Base-by-base conservation (phyloP, 768 basidiomycete species). In the Aureoboletus auriporus region DNA sequence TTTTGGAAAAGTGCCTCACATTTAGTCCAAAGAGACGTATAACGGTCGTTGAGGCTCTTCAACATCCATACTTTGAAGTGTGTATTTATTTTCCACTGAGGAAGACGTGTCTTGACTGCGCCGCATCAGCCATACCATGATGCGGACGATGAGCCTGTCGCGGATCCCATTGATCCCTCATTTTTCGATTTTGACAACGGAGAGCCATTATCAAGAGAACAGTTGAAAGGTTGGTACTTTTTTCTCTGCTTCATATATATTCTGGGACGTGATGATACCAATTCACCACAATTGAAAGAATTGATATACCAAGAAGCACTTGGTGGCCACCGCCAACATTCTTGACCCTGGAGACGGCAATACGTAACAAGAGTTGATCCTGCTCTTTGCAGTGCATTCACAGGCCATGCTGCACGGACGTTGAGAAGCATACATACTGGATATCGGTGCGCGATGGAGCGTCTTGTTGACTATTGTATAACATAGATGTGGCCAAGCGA, bases 11-110 rank as follows among this genome's bases (percentile, higher is more conserved):
- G 58, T 89, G 84, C 51, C 72, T 93, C 34, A 89, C 87, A 1
- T 93, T 93, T 64, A 87, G 80, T 51, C 95, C 95, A 8, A 87
- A 83, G 61, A 80, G 87, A 61, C 78, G 95, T 13, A 87, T 97
- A 50, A 89, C 90, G 53, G 93, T 90, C 11, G 83, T 85, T 36
- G 85, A 93, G 51, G 91, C 91, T 1, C 73, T 98, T 45, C 78
- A 79, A 52, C 95, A 98, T 69, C 91, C 93, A 0, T 96, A 96
- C 66, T 75, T 95, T 23, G 80, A 82, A 73, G 90, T 87, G 47
- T 30, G 75, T 64, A 20, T 36, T 9, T 12, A 5, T 0, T n/a
- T 3, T 20, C 5, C 26, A 14, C 5, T 6, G 12, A 11, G 13
- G 14, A 17, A 34, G 2, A 12, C 10, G 33, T 14, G 3, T 35